Percentiles rank a stretch among this genome's conserved stretches.
phyloP scores from a whole-genome alignment of 2,329 filamentous ascomycete genomes.

The Hypoxylon sp. region DNA sequence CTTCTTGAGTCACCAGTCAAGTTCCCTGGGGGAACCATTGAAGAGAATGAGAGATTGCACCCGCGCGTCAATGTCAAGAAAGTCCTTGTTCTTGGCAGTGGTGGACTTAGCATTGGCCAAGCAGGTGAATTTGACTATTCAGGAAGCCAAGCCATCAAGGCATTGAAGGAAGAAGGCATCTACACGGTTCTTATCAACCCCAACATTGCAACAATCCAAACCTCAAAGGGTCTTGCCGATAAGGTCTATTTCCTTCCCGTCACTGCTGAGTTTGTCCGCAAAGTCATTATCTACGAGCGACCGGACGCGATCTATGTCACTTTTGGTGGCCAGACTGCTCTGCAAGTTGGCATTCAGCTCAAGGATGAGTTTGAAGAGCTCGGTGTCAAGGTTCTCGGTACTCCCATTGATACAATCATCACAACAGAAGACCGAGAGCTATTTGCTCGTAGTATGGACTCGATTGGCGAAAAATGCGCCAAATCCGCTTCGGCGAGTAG shows the following conservation, averaged over 20 bases:
- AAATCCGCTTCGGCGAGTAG: slow-evolving; percentile 94
- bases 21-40: slow-evolving; percentile 87
- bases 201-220: slow-evolving; percentile 99
- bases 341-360: slow-evolving; percentile 96
- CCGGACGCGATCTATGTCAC: slow-evolving; percentile 98
- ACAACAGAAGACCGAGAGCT: slow-evolving; percentile 98
- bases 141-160: slow-evolving; percentile 98
- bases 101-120: slow-evolving; percentile 96
- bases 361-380: slow-evolving; percentile 96
- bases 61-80: slow-evolving; percentile 91
- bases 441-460: slow-evolving; percentile 98
- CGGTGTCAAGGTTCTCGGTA: slow-evolving; percentile 94
- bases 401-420: slow-evolving; percentile 97
- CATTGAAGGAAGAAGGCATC: slow-evolving; percentile 96
- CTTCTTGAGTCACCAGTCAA: slow-evolving; percentile 79
- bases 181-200: slow-evolving; percentile 99
- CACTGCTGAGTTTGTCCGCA: slow-evolving; percentile 95
- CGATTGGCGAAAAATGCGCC: slow-evolving; percentile 96
- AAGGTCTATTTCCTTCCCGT: slow-evolving; percentile 99
- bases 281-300: slow-evolving; percentile 94
- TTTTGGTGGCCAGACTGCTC: slow-evolving; percentile 95
- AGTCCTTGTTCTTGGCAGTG: slow-evolving; percentile 92
- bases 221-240: slow-evolving; percentile 95
- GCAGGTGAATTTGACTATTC: slow-evolving; percentile 99
- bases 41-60: slow-evolving; percentile 81